Percentiles rank a stretch among this genome's conserved stretches.
These are phyloP conservation scores for Ascochyta clinopodiicola DNA, from an alignment of 2,329 filamentous ascomycete species.

Conservation along the genomic window DNA sequence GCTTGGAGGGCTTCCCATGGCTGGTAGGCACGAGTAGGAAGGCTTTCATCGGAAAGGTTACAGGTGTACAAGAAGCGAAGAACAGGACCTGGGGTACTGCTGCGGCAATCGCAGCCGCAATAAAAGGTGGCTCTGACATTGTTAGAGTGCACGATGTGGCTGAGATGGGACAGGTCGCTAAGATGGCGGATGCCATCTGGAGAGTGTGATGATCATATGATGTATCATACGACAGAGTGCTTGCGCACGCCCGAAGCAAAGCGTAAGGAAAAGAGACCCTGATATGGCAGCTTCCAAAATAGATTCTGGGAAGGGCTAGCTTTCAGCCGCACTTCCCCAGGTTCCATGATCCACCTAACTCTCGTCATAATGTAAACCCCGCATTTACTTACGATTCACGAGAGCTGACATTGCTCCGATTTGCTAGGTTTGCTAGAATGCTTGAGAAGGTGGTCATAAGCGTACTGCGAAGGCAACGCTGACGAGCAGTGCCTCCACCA, in stretches of 20 bases:
- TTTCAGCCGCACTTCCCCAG: slow-evolving; percentile 5
- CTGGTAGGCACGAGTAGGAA: slow-evolving; percentile 89
- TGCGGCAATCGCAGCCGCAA: slow-evolving; percentile 82
- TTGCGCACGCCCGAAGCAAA: not conserved
- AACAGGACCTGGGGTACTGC: slow-evolving; percentile 86
- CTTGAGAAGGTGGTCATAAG: not conserved
- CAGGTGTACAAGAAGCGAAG: slow-evolving; percentile 72
- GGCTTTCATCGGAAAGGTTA: slow-evolving; percentile 83
- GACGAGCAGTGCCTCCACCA: slow-evolving; percentile 4
- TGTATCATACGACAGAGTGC: not conserved
- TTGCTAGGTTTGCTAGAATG: not conserved
- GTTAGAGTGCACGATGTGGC: slow-evolving; percentile 89
- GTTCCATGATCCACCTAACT: not conserved
- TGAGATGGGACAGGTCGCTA: slow-evolving; percentile 84
- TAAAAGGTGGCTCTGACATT: slow-evolving; percentile 88
- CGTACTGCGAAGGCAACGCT: not conserved
- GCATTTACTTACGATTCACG: not conserved
- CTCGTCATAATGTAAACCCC: not conserved
- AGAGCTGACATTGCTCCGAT: not conserved
- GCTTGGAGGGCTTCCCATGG: slow-evolving; percentile 79
- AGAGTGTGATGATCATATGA: slow-evolving; percentile 45
- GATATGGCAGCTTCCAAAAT: not conserved
- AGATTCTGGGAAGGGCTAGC: slow-evolving; percentile 1
- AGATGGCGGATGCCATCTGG: slow-evolving; percentile 94
- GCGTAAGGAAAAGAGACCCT: not conserved